These are phyloP conservation scores for Aphanomyces astaci DNA, from an alignment of 352 stramenopile species.

Conservation along the genomic window DNA sequence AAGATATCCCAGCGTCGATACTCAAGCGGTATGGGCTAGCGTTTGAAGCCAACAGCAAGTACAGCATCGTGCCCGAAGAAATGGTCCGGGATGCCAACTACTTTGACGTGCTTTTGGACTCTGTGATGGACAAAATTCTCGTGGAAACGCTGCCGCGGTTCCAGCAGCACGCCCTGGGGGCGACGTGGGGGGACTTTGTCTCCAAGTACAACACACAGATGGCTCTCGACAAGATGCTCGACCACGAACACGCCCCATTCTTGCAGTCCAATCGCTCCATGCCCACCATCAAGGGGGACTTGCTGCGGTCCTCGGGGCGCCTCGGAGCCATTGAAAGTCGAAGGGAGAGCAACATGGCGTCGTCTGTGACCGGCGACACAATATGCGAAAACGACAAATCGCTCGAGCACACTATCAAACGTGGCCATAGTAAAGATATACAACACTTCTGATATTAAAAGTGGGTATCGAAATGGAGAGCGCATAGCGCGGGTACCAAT, in stretches of 20 bases:
- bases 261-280: not conserved
- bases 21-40: constrained; percentile 19
- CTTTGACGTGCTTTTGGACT: constrained; percentile 4
- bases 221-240: constrained; percentile 7
- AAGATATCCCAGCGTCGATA: not conserved
- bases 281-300: not conserved
- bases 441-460: not conserved
- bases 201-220: constrained; percentile 7
- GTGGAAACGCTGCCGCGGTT: constrained; percentile 11
- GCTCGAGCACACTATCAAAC: not conserved
- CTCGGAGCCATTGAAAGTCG: not conserved
- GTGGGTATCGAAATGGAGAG: no score
- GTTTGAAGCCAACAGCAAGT: constrained; percentile 24
- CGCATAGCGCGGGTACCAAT: no score
- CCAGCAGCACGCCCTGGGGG: not conserved
- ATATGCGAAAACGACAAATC: not conserved
- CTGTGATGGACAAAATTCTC: not conserved
- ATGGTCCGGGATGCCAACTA: not conserved
- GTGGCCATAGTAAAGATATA: not conserved
- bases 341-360: not conserved
- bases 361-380: not conserved
- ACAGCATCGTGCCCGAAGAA: constrained; percentile 13
- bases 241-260: not conserved
- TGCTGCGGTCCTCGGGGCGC: not conserved
- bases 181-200: constrained; percentile 1